Evolutionary conservation across 108 stramenopile genomes (phyloP), one percentile per base, ranked within the genome.

Genomic region (Cylindrotheca fusiformis): DNA sequence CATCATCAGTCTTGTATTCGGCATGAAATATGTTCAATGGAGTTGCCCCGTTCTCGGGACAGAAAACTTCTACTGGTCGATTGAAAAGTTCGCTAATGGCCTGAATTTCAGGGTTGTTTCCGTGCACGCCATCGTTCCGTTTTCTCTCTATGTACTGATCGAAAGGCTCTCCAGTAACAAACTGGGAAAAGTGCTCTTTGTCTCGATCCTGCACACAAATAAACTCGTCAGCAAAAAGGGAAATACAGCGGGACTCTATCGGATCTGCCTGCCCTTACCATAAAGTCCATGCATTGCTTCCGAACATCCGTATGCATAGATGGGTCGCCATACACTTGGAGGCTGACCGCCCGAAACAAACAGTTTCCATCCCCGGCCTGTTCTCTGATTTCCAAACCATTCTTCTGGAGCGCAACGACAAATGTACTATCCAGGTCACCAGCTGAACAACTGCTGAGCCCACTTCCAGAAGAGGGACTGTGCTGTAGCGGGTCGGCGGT

Each of bases 361-460:
- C 98, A 98, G 62, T 99, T 99, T 0, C 98, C 98, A 70, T 99
- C 98, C 18, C 96, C 95, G 32, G 79, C 85, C 72, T 88, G 85
- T 55, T 75, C 71, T 6, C 46, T 44, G 28, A 90, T 78, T 60
- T 90, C 88, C 22, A 93, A 75, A 32, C 78, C 78, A 6, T 65
- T 68, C 60, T 63, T 67, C 48, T 79, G 74, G 18, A 77, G 52
- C 14, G 60, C 68, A 25, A 46, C 32, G 2, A 25, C 53, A 50
- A 80, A 80, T n/a, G n/a, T n/a, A n/a, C n/a, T n/a, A 1, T 56
- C 31, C 28, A 26, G 1, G 50, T n/a, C 21, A 5, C 18, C 5
- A 19, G 10, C 21, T 51, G 50, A 5, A 51, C 12, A 51, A 19
- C 18, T 5, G 12, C 5, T 4, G 18, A 51, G 5, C 4, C n/a